phyloP scores from a whole-genome alignment of 805 yeast species.

The Sugiyamaella qingdaonensis region DNA sequence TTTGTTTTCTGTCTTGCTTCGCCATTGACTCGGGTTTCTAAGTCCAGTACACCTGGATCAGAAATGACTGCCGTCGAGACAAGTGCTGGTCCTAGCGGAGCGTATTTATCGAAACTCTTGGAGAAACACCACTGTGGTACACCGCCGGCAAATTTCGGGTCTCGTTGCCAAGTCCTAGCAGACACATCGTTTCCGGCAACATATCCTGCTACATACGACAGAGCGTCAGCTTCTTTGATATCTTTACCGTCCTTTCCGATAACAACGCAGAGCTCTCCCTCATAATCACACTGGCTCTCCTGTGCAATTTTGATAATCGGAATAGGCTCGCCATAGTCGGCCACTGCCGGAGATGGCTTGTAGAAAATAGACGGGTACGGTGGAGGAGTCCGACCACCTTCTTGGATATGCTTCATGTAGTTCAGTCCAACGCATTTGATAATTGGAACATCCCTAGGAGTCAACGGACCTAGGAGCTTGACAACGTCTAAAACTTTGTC shows the following conservation, averaged over 20 bases:
- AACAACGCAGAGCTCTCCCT: constrained; percentile 47
- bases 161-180: constrained; percentile 48
- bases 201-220: constrained; percentile 45
- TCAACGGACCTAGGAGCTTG: constrained; percentile 13
- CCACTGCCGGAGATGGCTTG: constrained; percentile 17
- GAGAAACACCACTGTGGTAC: constrained; percentile 47
- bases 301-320: constrained; percentile 17
- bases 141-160: constrained; percentile 45
- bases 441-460: constrained; percentile 14
- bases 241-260: constrained; percentile 45
- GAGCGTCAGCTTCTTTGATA: constrained; percentile 40
- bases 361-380: constrained; percentile 18
- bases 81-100: constrained; percentile 51
- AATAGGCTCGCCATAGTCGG: constrained; percentile 15
- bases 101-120: constrained; percentile 49
- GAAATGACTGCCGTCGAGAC: constrained; percentile 35
- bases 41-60: constrained; percentile 30
- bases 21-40: constrained; percentile 37
- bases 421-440: constrained; percentile 17
- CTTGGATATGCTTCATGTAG: constrained; percentile 18
- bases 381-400: constrained; percentile 20
- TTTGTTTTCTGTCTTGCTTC: constrained; percentile 37
- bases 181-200: constrained; percentile 51
- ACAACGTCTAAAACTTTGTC: constrained; percentile 11
- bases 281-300: constrained; percentile 41